Base-by-base conservation (phyloP, 805 yeast species). In the Kluyveromyces lactis region DNA sequence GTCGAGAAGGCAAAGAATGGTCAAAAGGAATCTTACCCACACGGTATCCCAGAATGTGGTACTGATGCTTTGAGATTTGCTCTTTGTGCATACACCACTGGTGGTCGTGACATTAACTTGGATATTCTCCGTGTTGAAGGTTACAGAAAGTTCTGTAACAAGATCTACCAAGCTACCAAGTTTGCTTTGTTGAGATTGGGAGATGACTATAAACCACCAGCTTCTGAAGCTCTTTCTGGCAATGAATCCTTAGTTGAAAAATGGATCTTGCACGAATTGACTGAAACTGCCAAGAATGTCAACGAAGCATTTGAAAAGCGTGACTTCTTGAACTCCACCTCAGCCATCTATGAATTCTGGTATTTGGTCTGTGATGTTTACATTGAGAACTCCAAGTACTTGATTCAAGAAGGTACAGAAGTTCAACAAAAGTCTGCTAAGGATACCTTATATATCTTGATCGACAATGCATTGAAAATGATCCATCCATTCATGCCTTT, bases 401-500 rank as follows among this genome's bases (percentile, higher is more conserved):
- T 90, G 64, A 87, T 92, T 56, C 73, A 83, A 55, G 97, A 90
- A 65, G 98, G 98, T 55, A 73, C 94, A 29, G 77, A 75, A 19
- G 81, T 66, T 46, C 95, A 92, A 70, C 74, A 79, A 69, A 75
- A 76, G 63, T 84, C 95, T 40, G 98, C 97, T 13, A 84, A 81
- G 68, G 94, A 90, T 62, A 92, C 97, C 18, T 72, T 92, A 50
- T 92, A 87, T 77, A 85, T 92, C 26, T 77, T 95, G 68, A 72
- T 90, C 51, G 97, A 92, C 56, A 84, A 83, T 50, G 96, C 96
- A 9, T 74, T 90, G 68, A 81, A 74, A 61, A 61, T 92, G 68
- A 92, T 90, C 52, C 97, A 90, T 61, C 98, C 98, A 62, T 92
- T 86, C 72, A 92, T 92, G 98, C 98, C 98, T 29, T 92, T 77